A percentile compares a stretch with the other conserved stretches of the same genome.
Evolutionary conservation across 768 basidiomycete genomes (phyloP).

Genomic region (Cytidiella melzeri): DNA sequence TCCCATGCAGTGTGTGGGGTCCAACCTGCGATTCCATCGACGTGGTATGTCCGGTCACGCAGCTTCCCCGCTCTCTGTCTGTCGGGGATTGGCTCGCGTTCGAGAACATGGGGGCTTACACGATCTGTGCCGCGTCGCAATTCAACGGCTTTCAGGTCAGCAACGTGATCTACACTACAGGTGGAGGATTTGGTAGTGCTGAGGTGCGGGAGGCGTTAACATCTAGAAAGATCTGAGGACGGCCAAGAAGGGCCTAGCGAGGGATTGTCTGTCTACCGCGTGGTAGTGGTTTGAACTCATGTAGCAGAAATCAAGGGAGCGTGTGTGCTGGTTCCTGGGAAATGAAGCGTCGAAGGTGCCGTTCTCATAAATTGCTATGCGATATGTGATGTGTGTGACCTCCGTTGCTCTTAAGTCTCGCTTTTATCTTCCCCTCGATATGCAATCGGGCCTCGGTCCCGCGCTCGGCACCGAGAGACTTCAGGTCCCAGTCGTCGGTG

Average conservation of each 20-base stretch:
- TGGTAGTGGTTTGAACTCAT: not conserved
- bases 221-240: constrained; percentile 40
- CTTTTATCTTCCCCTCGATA: not conserved
- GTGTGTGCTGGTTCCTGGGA: constrained; percentile 10
- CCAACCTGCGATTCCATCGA: constrained; percentile 99
- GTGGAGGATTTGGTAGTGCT: constrained; percentile 40
- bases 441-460: constrained; percentile 1
- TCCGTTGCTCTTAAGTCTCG: not conserved
- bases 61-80: constrained; percentile 60
- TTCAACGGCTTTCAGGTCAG: constrained; percentile 90
- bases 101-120: constrained; percentile 98
- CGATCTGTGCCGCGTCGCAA: constrained; percentile 92
- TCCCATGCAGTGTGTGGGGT: constrained; percentile 83
- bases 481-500: not conserved
- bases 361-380: too few relatives aligned
- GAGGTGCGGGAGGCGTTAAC: constrained; percentile 54
- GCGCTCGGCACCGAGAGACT: not conserved
- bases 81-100: constrained; percentile 99
- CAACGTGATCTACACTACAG: constrained; percentile 73
- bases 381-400: not conserved
- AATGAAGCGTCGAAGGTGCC: not conserved
- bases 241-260: too few relatives aligned
- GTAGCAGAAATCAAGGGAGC: not conserved
- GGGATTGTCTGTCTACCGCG: too few relatives aligned
- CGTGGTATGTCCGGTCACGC: constrained; percentile 65